Conservation (phyloP, 345 rosid species). For the Sonneratia caseolaris region DNA sequence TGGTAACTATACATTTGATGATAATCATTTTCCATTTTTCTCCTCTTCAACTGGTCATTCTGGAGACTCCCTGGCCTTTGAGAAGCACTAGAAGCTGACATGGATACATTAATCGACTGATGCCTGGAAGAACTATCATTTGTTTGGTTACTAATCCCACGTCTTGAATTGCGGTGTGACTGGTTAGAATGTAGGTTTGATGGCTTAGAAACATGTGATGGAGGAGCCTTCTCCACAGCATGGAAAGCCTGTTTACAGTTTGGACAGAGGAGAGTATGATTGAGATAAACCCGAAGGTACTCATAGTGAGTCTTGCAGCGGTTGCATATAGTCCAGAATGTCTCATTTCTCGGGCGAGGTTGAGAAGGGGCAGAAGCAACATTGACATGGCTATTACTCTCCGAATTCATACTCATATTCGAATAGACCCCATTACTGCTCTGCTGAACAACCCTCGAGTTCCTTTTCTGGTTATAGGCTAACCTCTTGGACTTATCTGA, state of each 20-base stretch:
- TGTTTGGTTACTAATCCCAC: constrained; percentile 16
- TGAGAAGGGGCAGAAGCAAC: constrained; percentile 14
- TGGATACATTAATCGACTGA: constrained; percentile 18
- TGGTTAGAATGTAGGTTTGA: constrained; percentile 28
- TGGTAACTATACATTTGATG: constrained; percentile 12
- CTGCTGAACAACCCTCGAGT: constrained; percentile 21
- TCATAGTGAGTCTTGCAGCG: constrained; percentile 73
- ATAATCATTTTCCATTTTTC: constrained; percentile 26
- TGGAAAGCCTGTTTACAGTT: constrained; percentile 54
- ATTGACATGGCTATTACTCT: neutral
- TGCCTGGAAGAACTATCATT: constrained; percentile 29
- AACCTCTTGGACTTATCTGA: constrained; percentile 59
- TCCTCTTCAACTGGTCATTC: constrained; percentile 33
- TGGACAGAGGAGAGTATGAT: constrained; percentile 74
- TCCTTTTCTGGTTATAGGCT: constrained; percentile 52
- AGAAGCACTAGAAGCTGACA: constrained; percentile 19
- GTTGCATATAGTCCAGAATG: constrained; percentile 85
- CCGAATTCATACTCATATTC: constrained; percentile 17
- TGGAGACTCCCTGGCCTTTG: constrained; percentile 29
- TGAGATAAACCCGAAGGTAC: constrained; percentile 61
- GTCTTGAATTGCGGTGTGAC: constrained; percentile 33
- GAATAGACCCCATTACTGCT: constrained; percentile 40
- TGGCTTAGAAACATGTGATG: constrained; percentile 39
- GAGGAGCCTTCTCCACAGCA: constrained; percentile 66
- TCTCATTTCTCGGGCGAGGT: constrained; percentile 30